Evolutionary conservation across 2,329 filamentous ascomycete species (phyloP).

Genomic region (Sporothrix brasiliensis): DNA sequence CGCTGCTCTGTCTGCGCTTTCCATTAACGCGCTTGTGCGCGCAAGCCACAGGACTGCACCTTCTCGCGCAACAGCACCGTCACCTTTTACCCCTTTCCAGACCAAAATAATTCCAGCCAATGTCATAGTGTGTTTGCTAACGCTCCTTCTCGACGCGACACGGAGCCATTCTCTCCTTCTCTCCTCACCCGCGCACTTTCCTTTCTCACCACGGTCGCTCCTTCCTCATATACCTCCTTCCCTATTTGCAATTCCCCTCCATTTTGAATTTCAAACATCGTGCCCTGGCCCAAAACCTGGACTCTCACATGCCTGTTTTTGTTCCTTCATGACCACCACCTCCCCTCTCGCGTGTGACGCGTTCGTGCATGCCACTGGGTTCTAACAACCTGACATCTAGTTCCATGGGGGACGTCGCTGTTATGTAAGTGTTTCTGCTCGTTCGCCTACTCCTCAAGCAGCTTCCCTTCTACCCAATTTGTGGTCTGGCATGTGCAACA

Average conservation of each 20-base stretch:
- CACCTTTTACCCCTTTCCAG: constrained; percentile 14
- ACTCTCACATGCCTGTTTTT: neutral
- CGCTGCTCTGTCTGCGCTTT: constrained; percentile 1
- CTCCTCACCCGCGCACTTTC: constrained; percentile 11
- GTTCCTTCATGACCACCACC: constrained; percentile 3
- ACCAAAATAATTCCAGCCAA: constrained; percentile 27
- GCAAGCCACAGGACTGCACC: constrained; percentile 28
- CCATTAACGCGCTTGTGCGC: constrained; percentile 27
- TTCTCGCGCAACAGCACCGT: constrained; percentile 17
- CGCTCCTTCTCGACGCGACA: constrained; percentile 36
- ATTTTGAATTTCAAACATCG: neutral
- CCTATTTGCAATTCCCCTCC: constrained; percentile 11
- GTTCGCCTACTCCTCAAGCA: neutral
- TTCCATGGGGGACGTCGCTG: constrained; percentile 19
- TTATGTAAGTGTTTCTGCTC: constrained; percentile 18
- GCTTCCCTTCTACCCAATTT: neutral
- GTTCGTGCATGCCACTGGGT: neutral
- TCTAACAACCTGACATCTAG: constrained; percentile 5
- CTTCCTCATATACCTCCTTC: constrained; percentile 21
- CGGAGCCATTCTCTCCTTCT: constrained; percentile 34
- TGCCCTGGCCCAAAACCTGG: neutral
- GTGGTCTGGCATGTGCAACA: neutral
- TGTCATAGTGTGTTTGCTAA: constrained; percentile 32
- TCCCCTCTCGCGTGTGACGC: neutral
- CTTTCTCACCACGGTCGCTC: constrained; percentile 15